phyloP scores from a whole-genome alignment of 2,329 filamentous ascomycete genomes.

The Furcasterigmium sp. region DNA sequence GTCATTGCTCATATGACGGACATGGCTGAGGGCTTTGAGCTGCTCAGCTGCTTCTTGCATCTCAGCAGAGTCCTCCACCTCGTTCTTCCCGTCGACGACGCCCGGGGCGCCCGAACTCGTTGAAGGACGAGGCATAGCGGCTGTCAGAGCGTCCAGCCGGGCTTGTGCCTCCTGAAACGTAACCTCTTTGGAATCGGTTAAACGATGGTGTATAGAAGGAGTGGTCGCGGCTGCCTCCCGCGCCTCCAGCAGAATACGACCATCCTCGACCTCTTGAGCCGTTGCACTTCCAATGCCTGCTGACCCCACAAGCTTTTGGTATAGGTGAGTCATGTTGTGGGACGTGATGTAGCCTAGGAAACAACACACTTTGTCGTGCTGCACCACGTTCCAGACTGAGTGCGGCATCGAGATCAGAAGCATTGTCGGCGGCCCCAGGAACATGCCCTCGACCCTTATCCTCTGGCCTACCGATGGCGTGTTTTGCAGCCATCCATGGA shows the following conservation, averaged over 20 bases:
- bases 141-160: conserved; percentile 5
- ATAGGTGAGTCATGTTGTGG: conserved; percentile 61
- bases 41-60: conserved; percentile 66
- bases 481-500: conserved; percentile 61
- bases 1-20: conserved; percentile 38
- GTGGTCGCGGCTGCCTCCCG: conserved; percentile 38
- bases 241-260: conserved; percentile 50
- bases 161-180: conserved; percentile 6
- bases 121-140: conserved; percentile 4
- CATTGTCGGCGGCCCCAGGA: conserved; percentile 61
- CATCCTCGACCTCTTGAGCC: conserved; percentile 50
- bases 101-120: conserved; percentile 6
- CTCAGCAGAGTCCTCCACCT: conserved; percentile 60
- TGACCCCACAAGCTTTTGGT: conserved; percentile 51
- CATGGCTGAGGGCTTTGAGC: conserved; percentile 59
- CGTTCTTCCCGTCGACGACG: conserved; percentile 32
- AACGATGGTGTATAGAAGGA: conserved; percentile 18
- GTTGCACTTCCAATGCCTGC: conserved; percentile 37
- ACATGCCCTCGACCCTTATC: conserved; percentile 63
- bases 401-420: conserved; percentile 62
- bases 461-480: conserved; percentile 50
- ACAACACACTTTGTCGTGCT: conserved; percentile 62
- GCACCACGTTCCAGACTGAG: conserved; percentile 57
- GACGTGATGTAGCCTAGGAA: conserved; percentile 62
- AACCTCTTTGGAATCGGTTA: conserved; percentile 9